Percentiles rank a stretch among this genome's conserved stretches.
Conservation (phyloP, 805 yeast species). For the Isabelozyma heimii region DNA sequence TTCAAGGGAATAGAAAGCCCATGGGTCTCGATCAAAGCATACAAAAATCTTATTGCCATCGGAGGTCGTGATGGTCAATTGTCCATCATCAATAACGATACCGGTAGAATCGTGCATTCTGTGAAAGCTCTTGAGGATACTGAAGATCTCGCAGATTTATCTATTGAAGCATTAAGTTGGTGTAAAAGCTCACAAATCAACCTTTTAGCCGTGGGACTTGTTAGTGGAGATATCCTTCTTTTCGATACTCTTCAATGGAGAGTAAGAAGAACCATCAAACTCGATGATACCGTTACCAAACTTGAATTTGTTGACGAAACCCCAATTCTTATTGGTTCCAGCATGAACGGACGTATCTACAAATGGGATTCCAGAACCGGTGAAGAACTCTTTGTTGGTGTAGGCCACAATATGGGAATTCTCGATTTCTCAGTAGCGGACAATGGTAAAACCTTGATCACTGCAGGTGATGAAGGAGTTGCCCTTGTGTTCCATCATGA, state of each 20-base stretch:
- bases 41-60: slow-evolving; percentile 58
- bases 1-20: slow-evolving; percentile 78
- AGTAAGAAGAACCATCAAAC: slow-evolving; percentile 64
- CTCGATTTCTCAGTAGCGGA: slow-evolving; percentile 75
- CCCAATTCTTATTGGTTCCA: slow-evolving; percentile 63
- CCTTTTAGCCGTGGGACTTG: slow-evolving; percentile 80
- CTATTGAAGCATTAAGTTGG: slow-evolving; percentile 72
- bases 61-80: slow-evolving; percentile 89
- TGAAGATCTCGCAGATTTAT: slow-evolving; percentile 42
- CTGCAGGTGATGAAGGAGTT: slow-evolving; percentile 98
- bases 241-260: slow-evolving; percentile 87
- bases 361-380: slow-evolving; percentile 91
- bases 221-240: slow-evolving; percentile 79
- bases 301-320: slow-evolving; percentile 60
- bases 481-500: slow-evolving; percentile 58
- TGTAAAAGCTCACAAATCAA: slow-evolving; percentile 52
- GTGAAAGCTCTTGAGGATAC: slow-evolving; percentile 62
- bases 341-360: slow-evolving; percentile 83
- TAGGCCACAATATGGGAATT: slow-evolving; percentile 93
- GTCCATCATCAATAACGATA: slow-evolving; percentile 70
- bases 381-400: slow-evolving; percentile 68
- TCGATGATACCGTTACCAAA: slow-evolving; percentile 84
- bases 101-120: slow-evolving; percentile 66
- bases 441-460: slow-evolving; percentile 65
- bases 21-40: slow-evolving; percentile 75